Base-by-base conservation (phyloP, 805 yeast species). In the Wickerhamiella cacticola region DNA sequence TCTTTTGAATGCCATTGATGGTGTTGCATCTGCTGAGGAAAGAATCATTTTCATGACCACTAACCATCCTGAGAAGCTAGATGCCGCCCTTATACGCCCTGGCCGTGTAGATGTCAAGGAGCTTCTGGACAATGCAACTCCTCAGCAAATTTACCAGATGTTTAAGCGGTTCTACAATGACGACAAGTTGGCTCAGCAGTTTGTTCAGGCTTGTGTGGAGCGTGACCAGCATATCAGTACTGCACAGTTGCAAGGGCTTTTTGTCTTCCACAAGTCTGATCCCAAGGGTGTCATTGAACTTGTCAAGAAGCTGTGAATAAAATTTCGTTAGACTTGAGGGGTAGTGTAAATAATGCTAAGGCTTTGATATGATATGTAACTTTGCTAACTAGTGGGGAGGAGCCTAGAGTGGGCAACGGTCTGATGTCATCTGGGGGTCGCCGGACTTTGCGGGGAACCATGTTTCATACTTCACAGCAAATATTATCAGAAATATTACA, bases 41-140 rank as follows among this genome's bases (percentile, higher is more conserved):
- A 82, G 95, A 41, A 73, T 92, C 28, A 89, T 96, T 0, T 92
- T 92, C 64, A 92, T 92, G 98, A 92, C 98, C 18, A 89, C 98
- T 18, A 92, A 92, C 64, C 98, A 92, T 60, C 96, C 96, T 0
- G 97, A 92, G 53, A 77, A 77, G 53, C 69, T 92, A 33, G 98
- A 92, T 59, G 86, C 96, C 1, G 98, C 98, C 0, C 72, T 92
- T 39, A 67, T 92, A 62, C 73, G 98, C 54, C 98, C 98, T 0
- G 98, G 98, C 2, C 73, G 98, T 64, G 80, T 92, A 26, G 98
- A 92, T 61, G 79, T 72, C 63, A 85, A 86, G 65, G 80, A 79
- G 18, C 68, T 80, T 58, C 75, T 92, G 34, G 92, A 83, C 55
- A 84, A 89, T 63, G 97, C 97, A n/a, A 72, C 89, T 0, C 76